Evolutionary conservation across 257 asterid species (phyloP), one percentile per base, ranked within the genome.

Genomic region (Fraxinus cuspidata): DNA sequence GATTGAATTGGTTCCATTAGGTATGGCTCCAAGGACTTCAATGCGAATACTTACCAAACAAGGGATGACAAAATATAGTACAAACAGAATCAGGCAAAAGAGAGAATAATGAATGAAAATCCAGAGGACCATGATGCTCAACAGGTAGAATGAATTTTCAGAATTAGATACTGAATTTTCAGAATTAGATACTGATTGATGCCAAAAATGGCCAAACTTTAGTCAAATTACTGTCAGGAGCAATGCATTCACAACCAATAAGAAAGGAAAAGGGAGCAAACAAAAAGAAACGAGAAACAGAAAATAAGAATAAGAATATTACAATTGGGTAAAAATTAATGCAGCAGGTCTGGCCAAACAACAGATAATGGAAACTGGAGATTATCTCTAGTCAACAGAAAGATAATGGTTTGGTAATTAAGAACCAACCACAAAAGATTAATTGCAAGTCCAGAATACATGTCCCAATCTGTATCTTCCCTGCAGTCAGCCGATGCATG

Each of bases 401-500:
- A 80, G 88, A 77, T 88, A 81, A 44, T 75, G 84, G 83, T 74
- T 88, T 73, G 85, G 81, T 78, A 81, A 83, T 88, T 90, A 89
- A 90, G 90, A 82, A 77, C 85, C 87, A 83, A 80, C 88, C 77
- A 83, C 53, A 81, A 84, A 83, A 85, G 88, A 84, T 84, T 70
- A 80, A 85, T 86, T 85, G 87, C 96, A 82, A 85, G 84, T 87
- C 92, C 92, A 83, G 87, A 87, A 83, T 82, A 89, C 91, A 90
- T 85, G 88, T 81, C 93, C 78, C 89, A 88, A 79, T 89, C 92
- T 85, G 94, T 83, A 84, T 83, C 78, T 81, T 82, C 81, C 99
- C 98, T 94, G 99, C 97, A 94, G 94, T 86, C 88, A 94, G 90
- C 88, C 91, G 87, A 86, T 85, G 96, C 84, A 86, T 86, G 82